These are phyloP conservation scores for Neurospora tetrasperma DNA, from an alignment of 495 filamentous ascomycete species.

Conservation along the genomic window DNA sequence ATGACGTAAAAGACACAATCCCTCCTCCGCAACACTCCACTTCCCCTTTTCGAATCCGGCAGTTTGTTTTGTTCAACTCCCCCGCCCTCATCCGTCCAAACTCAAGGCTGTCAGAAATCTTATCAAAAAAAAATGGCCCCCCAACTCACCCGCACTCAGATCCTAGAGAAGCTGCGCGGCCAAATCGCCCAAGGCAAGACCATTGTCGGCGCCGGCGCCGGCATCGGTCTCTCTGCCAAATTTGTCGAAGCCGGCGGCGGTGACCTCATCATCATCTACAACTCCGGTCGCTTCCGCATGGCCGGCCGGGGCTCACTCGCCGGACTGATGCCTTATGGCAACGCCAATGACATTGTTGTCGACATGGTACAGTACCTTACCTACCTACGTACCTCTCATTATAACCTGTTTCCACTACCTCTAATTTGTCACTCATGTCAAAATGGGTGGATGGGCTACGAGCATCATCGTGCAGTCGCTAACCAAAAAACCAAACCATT, in stretches of 20 bases:
- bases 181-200: slow-evolving; percentile 42
- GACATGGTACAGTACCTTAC: slow-evolving; percentile 43
- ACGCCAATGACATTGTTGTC: slow-evolving; percentile 58
- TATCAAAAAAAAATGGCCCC: slow-evolving; percentile 19
- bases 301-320: slow-evolving; percentile 60
- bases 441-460: too few species aligned
- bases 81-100: neutral
- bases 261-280: slow-evolving; percentile 64
- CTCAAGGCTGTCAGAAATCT: neutral
- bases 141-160: slow-evolving; percentile 39
- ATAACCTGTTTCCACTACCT: too few species aligned
- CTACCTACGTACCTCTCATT: too few species aligned
- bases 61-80: neutral
- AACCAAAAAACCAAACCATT: neutral
- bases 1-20: neutral
- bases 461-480: too few species aligned
- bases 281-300: slow-evolving; percentile 65
- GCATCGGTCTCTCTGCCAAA: slow-evolving; percentile 65
- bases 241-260: slow-evolving; percentile 55
- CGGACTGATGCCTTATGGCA: slow-evolving; percentile 61
- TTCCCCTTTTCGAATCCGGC: neutral
- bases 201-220: slow-evolving; percentile 59
- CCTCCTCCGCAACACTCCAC: neutral
- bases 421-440: too few species aligned
- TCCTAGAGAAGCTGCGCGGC: slow-evolving; percentile 43